Base-by-base conservation (phyloP, 2,329 filamentous ascomycete genomes). In the Chalaropsis thielavioides region DNA sequence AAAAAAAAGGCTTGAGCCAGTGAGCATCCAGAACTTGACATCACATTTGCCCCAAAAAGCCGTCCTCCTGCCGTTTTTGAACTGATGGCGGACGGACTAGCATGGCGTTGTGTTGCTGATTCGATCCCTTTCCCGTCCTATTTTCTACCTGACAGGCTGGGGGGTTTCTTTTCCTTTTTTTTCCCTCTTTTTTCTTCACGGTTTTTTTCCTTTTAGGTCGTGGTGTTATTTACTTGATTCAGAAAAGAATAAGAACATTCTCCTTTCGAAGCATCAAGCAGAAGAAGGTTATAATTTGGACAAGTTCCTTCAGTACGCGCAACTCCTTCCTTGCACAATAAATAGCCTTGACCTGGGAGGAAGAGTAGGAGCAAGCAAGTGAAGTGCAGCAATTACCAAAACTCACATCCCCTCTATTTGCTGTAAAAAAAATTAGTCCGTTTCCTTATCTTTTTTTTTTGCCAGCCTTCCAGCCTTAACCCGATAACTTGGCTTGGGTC, bases 61-160 rank as follows among this genome's bases (percentile, higher is more conserved):
- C 35, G 54, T 38, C 27, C 54, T 58, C 54, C 54, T 38, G 54
- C 54, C 54, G 19, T 58, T 58, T 27, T 58, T 58, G 54, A 58
- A 24, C 19, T 24, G 19, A 27, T 24, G 46, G 19, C 15, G 22
- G 46, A 51, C 46, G 46, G 46, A 15, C 8, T 19, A 38, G 27
- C 27, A 58, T 35, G 54, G 24, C 15, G 22, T 35, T 27, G 27
- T 13, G 24, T 35, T 22, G 15, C 5, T 51, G 11, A 31, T 5
- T 58, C 54, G 17, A 58, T 58, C 54, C 54, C 54, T 58, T 58
- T 35, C 15, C 54, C 11, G 15, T 58, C n/a, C 31, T 58, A 27
- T n/a, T 58, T 31, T 35, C 31, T 17, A 58, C 54, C 38, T 38
- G 27, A 38, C 8, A 10, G 15, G 4, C 7, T 58, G 17, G 54